Conservation (phyloP, 495 filamentous ascomycete genomes). For the Neurospora sp. region DNA sequence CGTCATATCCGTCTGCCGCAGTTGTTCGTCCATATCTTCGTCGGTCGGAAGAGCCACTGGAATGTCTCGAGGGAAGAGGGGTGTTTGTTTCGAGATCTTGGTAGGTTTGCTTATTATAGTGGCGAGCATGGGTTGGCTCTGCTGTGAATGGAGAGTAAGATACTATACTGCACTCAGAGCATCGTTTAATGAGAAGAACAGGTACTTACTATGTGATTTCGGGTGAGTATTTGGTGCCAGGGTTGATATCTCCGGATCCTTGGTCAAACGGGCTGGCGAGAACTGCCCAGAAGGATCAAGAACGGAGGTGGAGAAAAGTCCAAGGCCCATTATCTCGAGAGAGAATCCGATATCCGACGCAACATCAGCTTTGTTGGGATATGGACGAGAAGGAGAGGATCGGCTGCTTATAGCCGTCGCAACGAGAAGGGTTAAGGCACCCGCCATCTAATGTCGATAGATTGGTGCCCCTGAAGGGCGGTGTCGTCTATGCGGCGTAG, state of each 20-base stretch:
- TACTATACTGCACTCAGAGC: neutral
- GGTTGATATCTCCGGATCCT: neutral
- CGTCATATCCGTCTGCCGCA: neutral
- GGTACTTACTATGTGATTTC: neutral
- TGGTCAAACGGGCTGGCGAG: neutral
- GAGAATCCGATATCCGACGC: neutral
- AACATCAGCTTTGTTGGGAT: neutral
- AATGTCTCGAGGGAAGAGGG: neutral
- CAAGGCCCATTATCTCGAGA: neutral
- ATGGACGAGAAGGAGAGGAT: neutral
- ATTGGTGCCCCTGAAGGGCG: neutral
- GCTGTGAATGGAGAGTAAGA: neutral
- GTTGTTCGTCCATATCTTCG: neutral
- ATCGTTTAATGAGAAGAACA: neutral
- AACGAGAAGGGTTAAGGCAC: neutral
- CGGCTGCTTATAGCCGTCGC: neutral
- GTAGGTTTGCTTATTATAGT: neutral
- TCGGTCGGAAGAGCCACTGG: neutral
- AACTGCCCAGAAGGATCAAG: neutral
- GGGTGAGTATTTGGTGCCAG: neutral
- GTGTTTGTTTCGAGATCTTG: neutral
- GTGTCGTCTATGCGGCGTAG: neutral
- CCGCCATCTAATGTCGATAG: neutral
- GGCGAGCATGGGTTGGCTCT: neutral
- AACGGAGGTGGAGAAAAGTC: neutral